phyloP scores from a whole-genome alignment of 2,329 filamentous ascomycete species.

The Nakataea oryzae region DNA sequence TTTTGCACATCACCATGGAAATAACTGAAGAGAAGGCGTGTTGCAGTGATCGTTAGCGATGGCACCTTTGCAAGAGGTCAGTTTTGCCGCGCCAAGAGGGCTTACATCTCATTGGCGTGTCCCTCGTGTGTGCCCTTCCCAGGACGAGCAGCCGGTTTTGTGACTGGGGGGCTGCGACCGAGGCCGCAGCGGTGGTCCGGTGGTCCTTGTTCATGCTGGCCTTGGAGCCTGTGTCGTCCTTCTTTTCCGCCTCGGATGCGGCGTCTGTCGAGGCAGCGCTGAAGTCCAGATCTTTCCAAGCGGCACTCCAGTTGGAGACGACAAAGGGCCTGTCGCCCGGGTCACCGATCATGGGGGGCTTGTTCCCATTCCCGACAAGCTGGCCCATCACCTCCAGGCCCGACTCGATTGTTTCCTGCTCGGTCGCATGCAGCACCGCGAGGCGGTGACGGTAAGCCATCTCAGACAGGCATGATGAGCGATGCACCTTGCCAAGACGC shows the following conservation, averaged over 20 bases:
- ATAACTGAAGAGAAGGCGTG: neutral
- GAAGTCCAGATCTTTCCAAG: neutral
- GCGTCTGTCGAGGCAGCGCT: neutral
- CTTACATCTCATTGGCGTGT: slow-evolving; percentile 1
- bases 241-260: neutral
- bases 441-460: neutral
- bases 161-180: too few species aligned
- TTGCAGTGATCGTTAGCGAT: too few species aligned
- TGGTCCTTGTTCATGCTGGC: too few species aligned
- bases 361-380: neutral
- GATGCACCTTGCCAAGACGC: neutral
- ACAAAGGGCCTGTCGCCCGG: neutral
- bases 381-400: neutral
- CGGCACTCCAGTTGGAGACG: neutral
- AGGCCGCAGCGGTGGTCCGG: too few species aligned
- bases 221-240: neutral
- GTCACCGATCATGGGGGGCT: neutral
- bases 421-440: neutral
- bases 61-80: neutral
- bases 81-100: neutral
- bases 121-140: neutral
- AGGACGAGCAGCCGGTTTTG: neutral
- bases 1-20: neutral
- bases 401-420: neutral
- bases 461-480: neutral